Evolutionary conservation across 192 early-diverging fungal species (phyloP), one percentile per base, ranked within the genome.

Genomic region (Coemansia sp.): DNA sequence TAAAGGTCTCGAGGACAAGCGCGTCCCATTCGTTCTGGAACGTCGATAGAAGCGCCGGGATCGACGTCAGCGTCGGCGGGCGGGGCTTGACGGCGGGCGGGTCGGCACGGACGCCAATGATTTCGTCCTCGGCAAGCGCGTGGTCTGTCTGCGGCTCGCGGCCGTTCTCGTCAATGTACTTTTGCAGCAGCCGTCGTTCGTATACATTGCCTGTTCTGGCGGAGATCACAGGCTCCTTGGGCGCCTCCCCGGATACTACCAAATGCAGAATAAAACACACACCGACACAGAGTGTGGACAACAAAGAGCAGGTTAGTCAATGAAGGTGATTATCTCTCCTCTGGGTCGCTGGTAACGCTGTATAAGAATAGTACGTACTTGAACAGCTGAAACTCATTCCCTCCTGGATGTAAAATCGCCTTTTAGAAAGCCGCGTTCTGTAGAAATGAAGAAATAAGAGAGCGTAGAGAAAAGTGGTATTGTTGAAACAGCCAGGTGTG

Each of bases 11-110:
- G 25, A 99, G 83, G 83, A 97, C 94, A 15, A 93, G 76, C n/a
- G 92, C 83, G 64, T 99, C 97, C 91, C 92, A 99, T 70, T 99
- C 97, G 70, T 93, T 93, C 67, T 99, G 97, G 36, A 99, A 86
- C 2, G 88, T 83, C 10, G 87, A 81, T 15, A 99, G 84, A 20
- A 97, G 81, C 27, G 92, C 87, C 13, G 97, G 97, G 34, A 99
- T 87, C 19, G 95, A 98, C 30, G 92, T 95, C 63, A 91, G 77
- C 10, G 90, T 87, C 23, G 97, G 94, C 33, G 92, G 92, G 19
- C 93, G 88, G 22, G 97, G 97, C 56, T 86, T 89, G 30, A 94
- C 87, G 0, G 85, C 56, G 0, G 76, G n/a, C n/a, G n/a, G 62
- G 4, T 75, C 73, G 0, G 47, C 25, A 33, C 50, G 48, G 2